These are phyloP conservation scores for Thielaviopsis ethacetica DNA, from an alignment of 2,329 filamentous ascomycete species.

Conservation along the genomic window DNA sequence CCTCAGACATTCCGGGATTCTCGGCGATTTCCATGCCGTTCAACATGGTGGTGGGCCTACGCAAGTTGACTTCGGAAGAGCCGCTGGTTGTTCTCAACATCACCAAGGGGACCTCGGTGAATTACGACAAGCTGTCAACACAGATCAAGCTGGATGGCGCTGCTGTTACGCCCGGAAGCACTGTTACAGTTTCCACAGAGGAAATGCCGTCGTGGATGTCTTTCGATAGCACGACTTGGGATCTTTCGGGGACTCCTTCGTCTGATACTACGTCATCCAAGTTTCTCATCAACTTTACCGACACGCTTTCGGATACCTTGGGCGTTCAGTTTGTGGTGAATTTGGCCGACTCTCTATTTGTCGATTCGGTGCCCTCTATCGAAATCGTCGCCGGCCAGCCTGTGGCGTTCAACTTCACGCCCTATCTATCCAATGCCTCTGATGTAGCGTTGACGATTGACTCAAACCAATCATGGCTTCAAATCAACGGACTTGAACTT, in stretches of 20 bases:
- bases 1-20: slow-evolving; percentile 67
- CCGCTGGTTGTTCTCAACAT: slow-evolving; percentile 40
- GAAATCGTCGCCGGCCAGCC: slow-evolving; percentile 24
- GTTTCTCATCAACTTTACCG: slow-evolving; percentile 44
- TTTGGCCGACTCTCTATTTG: slow-evolving; percentile 24
- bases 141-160: slow-evolving; percentile 42
- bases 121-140: slow-evolving; percentile 33
- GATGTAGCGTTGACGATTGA: slow-evolving; percentile 23
- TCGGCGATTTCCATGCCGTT: slow-evolving; percentile 50
- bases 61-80: slow-evolving; percentile 49
- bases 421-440: slow-evolving; percentile 25
- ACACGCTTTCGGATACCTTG: slow-evolving; percentile 42
- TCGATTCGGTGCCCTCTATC: slow-evolving; percentile 21
- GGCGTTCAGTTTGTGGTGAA: slow-evolving; percentile 32
- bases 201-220: slow-evolving; percentile 52
- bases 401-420: slow-evolving; percentile 26
- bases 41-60: slow-evolving; percentile 53
- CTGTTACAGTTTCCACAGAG: slow-evolving; percentile 35
- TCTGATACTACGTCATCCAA: slow-evolving; percentile 40
- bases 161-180: slow-evolving; percentile 26
- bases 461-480: slow-evolving; percentile 28
- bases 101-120: slow-evolving; percentile 33
- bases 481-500: slow-evolving; percentile 23
- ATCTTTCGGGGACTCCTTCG: slow-evolving; percentile 48
- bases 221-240: slow-evolving; percentile 45